These are phyloP conservation scores for Boletus rubroflammeus DNA, from an alignment of 768 basidiomycete genomes.

Conservation along the genomic window DNA sequence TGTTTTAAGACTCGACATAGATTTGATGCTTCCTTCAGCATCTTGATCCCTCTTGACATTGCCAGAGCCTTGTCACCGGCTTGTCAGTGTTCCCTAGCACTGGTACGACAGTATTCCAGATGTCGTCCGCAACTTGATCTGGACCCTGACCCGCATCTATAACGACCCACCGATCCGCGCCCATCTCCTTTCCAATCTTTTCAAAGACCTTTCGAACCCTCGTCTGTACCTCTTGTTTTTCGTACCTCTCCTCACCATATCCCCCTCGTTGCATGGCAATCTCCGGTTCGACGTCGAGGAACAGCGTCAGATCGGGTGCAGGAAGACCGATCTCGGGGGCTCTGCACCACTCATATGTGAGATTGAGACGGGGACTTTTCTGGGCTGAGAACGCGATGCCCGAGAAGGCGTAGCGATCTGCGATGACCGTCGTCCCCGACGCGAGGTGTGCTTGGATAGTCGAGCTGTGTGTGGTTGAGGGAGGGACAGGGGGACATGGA, in stretches of 20 bases:
- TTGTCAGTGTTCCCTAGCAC: constrained; percentile 36
- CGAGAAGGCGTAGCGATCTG: constrained; percentile 95
- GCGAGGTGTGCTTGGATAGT: constrained; percentile 57
- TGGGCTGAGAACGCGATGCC: constrained; percentile 85
- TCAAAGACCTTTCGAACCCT: constrained; percentile 60
- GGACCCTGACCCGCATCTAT: constrained; percentile 55
- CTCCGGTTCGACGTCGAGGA: constrained; percentile 78
- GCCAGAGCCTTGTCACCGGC: constrained; percentile 55
- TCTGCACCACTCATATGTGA: constrained; percentile 81
- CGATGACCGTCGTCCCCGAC: constrained; percentile 70
- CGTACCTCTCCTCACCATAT: constrained; percentile 86
- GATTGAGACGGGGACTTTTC: constrained; percentile 38
- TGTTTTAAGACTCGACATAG: constrained; percentile 6
- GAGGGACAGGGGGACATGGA: not conserved
- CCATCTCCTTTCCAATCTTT: constrained; percentile 52
- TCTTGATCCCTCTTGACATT: not conserved
- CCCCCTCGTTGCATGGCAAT: constrained; percentile 67
- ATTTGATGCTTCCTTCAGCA: not conserved
- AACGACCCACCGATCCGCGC: constrained; percentile 45
- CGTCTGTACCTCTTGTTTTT: constrained; percentile 71
- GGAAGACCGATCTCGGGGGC: constrained; percentile 86
- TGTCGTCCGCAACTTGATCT: constrained; percentile 48
- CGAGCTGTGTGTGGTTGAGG: constrained; percentile 36
- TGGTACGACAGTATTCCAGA: constrained; percentile 53
- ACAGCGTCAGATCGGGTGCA: constrained; percentile 82